phyloP scores from a whole-genome alignment of 768 basidiomycete species.

The Infundibulicybe gibba region DNA sequence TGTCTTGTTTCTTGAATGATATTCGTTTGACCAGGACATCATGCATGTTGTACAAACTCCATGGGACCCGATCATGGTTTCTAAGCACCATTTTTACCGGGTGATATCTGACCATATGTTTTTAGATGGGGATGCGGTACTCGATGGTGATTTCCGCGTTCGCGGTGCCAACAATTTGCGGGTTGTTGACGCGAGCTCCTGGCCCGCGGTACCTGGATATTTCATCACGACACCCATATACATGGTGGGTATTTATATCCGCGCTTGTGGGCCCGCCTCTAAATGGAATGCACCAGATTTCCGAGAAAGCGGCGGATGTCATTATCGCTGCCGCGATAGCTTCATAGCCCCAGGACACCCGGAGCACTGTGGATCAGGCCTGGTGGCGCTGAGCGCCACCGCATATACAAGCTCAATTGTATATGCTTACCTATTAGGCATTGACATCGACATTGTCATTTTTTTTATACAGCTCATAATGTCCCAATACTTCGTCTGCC shows the following conservation, averaged over 20 bases:
- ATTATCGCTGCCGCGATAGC: constrained; percentile 14
- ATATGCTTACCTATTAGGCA: no score
- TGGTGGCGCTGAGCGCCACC: no score
- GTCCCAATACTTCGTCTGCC: no score
- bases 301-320: constrained; percentile 26
- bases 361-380: no score
- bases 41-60: constrained; percentile 26
- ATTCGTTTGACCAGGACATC: constrained; percentile 17
- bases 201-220: constrained; percentile 25
- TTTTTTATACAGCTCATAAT: no score
- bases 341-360: no score
- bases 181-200: constrained; percentile 26
- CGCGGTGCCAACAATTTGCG: constrained; percentile 23
- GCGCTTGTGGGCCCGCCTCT: neutral
- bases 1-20: no score
- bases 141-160: constrained; percentile 25
- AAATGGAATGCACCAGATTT: constrained; percentile 11
- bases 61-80: constrained; percentile 22
- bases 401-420: no score
- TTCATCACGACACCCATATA: constrained; percentile 27
- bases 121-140: constrained; percentile 22
- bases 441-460: no score
- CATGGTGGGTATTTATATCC: constrained; percentile 16
- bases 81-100: neutral
- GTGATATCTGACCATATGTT: neutral